Base-by-base conservation (phyloP, 2,329 filamentous ascomycete genomes). In the Shiraia sp. region DNA sequence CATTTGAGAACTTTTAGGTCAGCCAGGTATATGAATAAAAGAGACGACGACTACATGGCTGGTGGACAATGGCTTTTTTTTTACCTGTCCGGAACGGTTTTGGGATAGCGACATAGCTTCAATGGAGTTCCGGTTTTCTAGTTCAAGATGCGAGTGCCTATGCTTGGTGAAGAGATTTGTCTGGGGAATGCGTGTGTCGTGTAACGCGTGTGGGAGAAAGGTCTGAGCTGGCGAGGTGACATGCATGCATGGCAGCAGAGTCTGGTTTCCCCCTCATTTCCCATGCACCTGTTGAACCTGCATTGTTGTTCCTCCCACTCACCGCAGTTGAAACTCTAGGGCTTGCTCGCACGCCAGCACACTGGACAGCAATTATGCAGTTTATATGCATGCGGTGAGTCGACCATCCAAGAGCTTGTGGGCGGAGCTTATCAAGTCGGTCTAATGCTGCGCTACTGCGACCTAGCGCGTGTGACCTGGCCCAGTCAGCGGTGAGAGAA, bases 71-170 rank as follows among this genome's bases (percentile, higher is more conserved):
- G 38, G 31, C 32, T 49, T 43, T 44, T 47, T 40, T 43, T 33
- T 36, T 38, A 17, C 3, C 27, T 9, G 34, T 34, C 42, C 39
- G 32, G 50, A 39, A 47, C 40, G 48, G 34, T 13, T 51, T 51
- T 48, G 24, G 51, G 48, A 49, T 55, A 59, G 57, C 53, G 44
- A 47, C 28, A 42, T 59, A 61, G 57, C 53, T 41, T 51, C 38
- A 56, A 59, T 49, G 55, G 53, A 59, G 57, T 61, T 61, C 49
- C 49, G 56, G 54, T 33, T 55, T 43, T 33, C 45, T 45, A 52
- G 43, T 55, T 57, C 36, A 51, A 32, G 23, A 41, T 22, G 19
- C 28, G 4, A 26, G 14, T 40, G 16, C 17, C 27, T 24, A 27
- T 22, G 32, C 17, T 23, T 33, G 19, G 19, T 22, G 19, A 22